Percentiles rank a stretch among this genome's conserved stretches.
These are phyloP conservation scores for Takashimella tepidaria DNA, from an alignment of 1,284 basidiomycete species.

Conservation along the genomic window DNA sequence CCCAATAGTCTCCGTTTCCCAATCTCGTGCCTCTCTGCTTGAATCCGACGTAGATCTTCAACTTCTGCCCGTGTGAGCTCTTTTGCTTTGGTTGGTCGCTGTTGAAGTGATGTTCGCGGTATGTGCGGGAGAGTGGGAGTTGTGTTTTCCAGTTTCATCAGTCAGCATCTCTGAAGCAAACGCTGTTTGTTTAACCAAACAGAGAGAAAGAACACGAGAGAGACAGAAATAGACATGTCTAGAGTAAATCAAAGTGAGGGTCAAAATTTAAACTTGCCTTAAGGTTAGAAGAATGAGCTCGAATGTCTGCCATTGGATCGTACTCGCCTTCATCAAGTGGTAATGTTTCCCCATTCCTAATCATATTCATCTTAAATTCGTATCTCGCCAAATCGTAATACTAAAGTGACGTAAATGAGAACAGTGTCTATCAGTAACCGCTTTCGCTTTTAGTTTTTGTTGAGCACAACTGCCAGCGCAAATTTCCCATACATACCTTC, in stretches of 20 bases:
- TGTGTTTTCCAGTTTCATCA: too few species aligned
- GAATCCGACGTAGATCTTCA: slow-evolving; percentile 68
- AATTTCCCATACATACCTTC: slow-evolving; percentile 55
- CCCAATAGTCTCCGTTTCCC: slow-evolving; percentile 37
- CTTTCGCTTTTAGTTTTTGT: background rate
- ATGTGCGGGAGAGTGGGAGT: slow-evolving; percentile 14
- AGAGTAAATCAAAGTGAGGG: too few species aligned
- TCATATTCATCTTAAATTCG: slow-evolving; percentile 69
- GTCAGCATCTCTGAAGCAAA: too few species aligned
- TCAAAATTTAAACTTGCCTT: slow-evolving; percentile 18
- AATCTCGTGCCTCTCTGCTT: slow-evolving; percentile 72
- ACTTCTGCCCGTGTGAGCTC: slow-evolving; percentile 72
- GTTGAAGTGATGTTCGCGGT: too few species aligned
- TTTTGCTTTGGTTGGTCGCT: slow-evolving; percentile 57
- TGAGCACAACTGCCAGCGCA: background rate
- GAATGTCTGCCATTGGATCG: slow-evolving; percentile 73
- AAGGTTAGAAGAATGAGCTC: slow-evolving; percentile 54
- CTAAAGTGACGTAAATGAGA: too few species aligned
- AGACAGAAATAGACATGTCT: too few species aligned
- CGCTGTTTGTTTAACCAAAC: too few species aligned
- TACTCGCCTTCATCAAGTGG: slow-evolving; percentile 57
- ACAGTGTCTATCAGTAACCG: too few species aligned
- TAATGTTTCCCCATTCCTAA: slow-evolving; percentile 72
- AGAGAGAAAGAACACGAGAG: too few species aligned
- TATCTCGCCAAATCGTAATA: slow-evolving; percentile 81